These are phyloP conservation scores for Lathyrus sativus DNA, from an alignment of 306 rosid genomes.

Conservation along the genomic window DNA sequence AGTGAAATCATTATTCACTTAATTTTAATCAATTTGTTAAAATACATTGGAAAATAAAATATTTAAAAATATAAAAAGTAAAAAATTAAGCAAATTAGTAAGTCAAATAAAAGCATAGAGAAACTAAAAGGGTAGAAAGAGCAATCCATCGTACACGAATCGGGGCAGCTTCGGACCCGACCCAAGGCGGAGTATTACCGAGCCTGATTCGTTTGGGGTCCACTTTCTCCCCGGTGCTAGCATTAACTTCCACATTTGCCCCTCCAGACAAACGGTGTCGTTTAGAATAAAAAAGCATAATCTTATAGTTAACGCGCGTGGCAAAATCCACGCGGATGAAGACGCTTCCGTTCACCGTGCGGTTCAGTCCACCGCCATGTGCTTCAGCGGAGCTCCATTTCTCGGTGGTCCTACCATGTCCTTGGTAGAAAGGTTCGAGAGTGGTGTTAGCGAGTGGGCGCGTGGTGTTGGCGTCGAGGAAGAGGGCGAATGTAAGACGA, in stretches of 20 bases:
- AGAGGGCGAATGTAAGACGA: slow-evolving; percentile 39
- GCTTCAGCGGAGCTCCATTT: slow-evolving; percentile 1
- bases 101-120: slow-evolving; percentile 29
- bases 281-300: slow-evolving; percentile 53
- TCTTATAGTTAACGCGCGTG: slow-evolving; percentile 69
- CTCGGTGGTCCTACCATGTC: slow-evolving; percentile 55
- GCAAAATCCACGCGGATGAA: slow-evolving; percentile 59
- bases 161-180: slow-evolving; percentile 33
- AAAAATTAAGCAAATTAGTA: not conserved
- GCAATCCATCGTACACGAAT: slow-evolving; percentile 2
- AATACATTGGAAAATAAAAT: not conserved
- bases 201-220: slow-evolving; percentile 51
- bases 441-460: slow-evolving; percentile 29
- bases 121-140: slow-evolving; percentile 34
- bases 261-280: slow-evolving; percentile 51
- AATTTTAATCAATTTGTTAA: not conserved
- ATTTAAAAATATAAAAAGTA: not conserved
- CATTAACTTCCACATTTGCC: slow-evolving; percentile 51
- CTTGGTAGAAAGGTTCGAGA: slow-evolving; percentile 59
- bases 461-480: slow-evolving; percentile 27
- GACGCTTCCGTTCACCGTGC: slow-evolving; percentile 35
- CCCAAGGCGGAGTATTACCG: slow-evolving; percentile 14
- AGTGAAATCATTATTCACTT: too few relatives aligned
- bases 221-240: slow-evolving; percentile 46
- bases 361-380: slow-evolving; percentile 30